Conservation (phyloP, 441 rosid species). For the Gossypium gossypioides region DNA sequence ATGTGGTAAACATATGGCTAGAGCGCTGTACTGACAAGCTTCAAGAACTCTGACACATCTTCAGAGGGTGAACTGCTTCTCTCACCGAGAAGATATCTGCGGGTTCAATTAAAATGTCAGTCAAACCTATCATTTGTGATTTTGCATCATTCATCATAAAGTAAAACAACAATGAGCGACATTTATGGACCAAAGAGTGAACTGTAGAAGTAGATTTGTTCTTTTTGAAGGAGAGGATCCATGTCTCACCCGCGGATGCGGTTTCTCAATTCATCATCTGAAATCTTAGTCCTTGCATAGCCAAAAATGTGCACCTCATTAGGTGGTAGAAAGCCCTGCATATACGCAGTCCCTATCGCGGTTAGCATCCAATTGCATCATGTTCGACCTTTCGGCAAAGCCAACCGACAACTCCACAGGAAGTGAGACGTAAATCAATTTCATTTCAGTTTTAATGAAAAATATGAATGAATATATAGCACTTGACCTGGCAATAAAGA, state of each 20-base stretch:
- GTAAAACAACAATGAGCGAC: neutral
- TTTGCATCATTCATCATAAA: conserved; percentile 1
- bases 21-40: conserved; percentile 49
- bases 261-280: conserved; percentile 64
- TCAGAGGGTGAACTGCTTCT: conserved; percentile 40
- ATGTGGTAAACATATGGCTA: neutral
- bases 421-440: too few species aligned
- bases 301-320: conserved; percentile 87
- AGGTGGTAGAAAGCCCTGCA: conserved; percentile 63
- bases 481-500: conserved; percentile 67
- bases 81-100: conserved; percentile 59
- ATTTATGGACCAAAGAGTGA: neutral
- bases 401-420: neutral
- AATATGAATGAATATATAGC: neutral
- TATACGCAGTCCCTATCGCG: conserved; percentile 1
- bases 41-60: conserved; percentile 52
- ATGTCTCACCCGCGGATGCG: conserved; percentile 62
- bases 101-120: conserved; percentile 15
- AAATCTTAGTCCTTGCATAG: conserved; percentile 81
- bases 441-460: too few species aligned
- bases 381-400: neutral
- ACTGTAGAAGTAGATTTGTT: neutral
- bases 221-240: neutral
- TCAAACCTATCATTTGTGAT: conserved; percentile 14
- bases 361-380: neutral